Percentiles rank a stretch among this genome's conserved stretches.
These are phyloP conservation scores for Exophiala phaeomuriformis DNA, from an alignment of 2,329 filamentous ascomycete genomes.

Conservation along the genomic window DNA sequence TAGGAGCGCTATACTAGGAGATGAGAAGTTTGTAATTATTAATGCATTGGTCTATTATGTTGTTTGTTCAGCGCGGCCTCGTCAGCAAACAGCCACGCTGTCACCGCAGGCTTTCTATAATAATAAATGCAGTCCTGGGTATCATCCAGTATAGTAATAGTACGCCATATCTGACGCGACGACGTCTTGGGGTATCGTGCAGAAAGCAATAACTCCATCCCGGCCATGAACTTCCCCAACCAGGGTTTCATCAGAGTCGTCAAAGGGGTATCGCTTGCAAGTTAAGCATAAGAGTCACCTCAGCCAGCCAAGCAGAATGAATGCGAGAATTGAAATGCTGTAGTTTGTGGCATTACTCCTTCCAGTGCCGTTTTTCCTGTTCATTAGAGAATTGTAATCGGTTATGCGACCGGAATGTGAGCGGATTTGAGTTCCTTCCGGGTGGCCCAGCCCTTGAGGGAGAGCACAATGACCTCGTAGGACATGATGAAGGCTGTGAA, in stretches of 20 bases:
- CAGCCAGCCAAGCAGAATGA: slow-evolving; percentile 14
- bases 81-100: background rate
- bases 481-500: slow-evolving; percentile 77
- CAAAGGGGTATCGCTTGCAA: slow-evolving; percentile 6
- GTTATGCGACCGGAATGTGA: slow-evolving; percentile 3
- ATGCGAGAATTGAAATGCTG: slow-evolving; percentile 7
- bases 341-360: slow-evolving; percentile 3
- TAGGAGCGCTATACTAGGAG: background rate
- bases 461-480: slow-evolving; percentile 69
- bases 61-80: background rate
- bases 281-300: slow-evolving; percentile 5
- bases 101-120: slow-evolving; percentile 3
- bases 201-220: slow-evolving; percentile 3
- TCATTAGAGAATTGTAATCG: background rate
- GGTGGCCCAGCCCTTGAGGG: slow-evolving; percentile 80
- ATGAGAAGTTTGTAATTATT: background rate
- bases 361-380: slow-evolving; percentile 1
- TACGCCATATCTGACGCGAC: background rate
- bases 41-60: background rate
- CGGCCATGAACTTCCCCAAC: background rate
- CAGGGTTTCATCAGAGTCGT: slow-evolving; percentile 5
- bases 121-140: slow-evolving; percentile 6
- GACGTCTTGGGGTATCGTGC: slow-evolving; percentile 10
- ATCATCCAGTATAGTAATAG: slow-evolving; percentile 7
- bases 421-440: slow-evolving; percentile 33